These are phyloP conservation scores for Achlya hypogyna DNA, from an alignment of 352 stramenopile species.

Conservation along the genomic window DNA sequence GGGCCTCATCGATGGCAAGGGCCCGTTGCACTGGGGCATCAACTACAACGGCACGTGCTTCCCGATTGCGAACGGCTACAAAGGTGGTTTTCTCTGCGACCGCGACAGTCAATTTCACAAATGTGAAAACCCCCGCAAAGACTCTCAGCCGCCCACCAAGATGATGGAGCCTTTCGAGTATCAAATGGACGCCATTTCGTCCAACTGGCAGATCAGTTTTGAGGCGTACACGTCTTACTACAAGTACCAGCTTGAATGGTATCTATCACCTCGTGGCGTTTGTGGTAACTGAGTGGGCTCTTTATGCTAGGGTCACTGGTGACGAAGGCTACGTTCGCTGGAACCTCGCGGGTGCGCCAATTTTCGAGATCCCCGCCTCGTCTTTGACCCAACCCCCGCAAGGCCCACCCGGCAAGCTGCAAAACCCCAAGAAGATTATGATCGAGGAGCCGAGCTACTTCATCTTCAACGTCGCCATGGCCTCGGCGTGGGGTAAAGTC, in stretches of 20 bases:
- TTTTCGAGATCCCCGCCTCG: conserved; percentile 50
- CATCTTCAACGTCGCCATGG: conserved; percentile 61
- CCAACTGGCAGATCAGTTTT: conserved; percentile 50
- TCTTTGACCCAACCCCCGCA: conserved; percentile 34
- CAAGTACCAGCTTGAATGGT: conserved; percentile 51
- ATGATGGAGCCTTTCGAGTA: conserved; percentile 43
- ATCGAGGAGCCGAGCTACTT: conserved; percentile 57
- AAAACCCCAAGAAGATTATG: conserved; percentile 46
- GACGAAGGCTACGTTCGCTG: conserved; percentile 42
- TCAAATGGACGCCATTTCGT: conserved; percentile 52
- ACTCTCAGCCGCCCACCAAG: conserved; percentile 25
- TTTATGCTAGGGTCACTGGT: conserved; percentile 30
- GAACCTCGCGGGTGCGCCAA: conserved; percentile 35
- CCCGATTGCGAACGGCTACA: conserved; percentile 44
- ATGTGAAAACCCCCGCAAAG: conserved; percentile 26
- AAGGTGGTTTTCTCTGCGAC: conserved; percentile 36
- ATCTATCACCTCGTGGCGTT: too few species aligned
- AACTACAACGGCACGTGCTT: conserved; percentile 45
- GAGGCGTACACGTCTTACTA: conserved; percentile 41
- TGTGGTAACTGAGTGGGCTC: not conserved
- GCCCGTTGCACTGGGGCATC: conserved; percentile 36
- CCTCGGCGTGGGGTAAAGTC: conserved; percentile 41
- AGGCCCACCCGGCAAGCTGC: conserved; percentile 21
- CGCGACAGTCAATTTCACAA: conserved; percentile 33
- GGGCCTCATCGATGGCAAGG: conserved; percentile 32